Base-by-base conservation (phyloP, 768 basidiomycete species). In the Tephrocybe sp. region DNA sequence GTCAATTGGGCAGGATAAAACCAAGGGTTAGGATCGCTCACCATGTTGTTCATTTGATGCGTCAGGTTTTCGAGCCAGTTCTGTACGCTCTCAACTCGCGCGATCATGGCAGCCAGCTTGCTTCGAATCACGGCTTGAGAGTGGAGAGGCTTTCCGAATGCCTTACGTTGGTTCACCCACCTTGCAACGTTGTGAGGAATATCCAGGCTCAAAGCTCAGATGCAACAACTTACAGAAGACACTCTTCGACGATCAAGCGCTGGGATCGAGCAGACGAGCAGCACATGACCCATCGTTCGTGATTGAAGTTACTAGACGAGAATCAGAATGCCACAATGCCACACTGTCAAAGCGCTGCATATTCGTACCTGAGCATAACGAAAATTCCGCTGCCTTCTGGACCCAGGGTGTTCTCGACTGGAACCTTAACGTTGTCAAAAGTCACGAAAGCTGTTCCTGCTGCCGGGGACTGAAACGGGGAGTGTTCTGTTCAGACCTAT, bases 261-360 rank as follows among this genome's bases (percentile, higher is more conserved):
- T 93, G 91, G 46, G 69, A 68, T 52, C 86, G 76, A 41, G 83
- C 83, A 21, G 80, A 83, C 25, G 79, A 72, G 58, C 88, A 89
- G 63, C 79, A 82, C 88, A 93, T 94, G 45, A 89, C 86, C 91
- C 90, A 94, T 61, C 89, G 85, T 64, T 94, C 94, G 68, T 94
- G 92, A 66, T 94, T 95, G 70, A 95, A 97, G 71, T 97, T 97
- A 54, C 82, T 85, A 37, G 8, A 45, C 41, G 37, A 50, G 15
- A 30, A 49, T 27, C 46, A 18, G 46, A 9, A 43, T 24, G 9
- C 16, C 0, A 8, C 21, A 9, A 43, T 24, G 9, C 16, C 0
- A 8, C 21, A 45, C 25, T 24, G 21, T 18, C n/a, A 29, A 45
- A 11, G 34, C 21, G 29, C 3, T 18, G 45, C n/a, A 47, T 24